Base-by-base conservation (phyloP, 1,284 basidiomycete species). In the Puccinia novopanici region DNA sequence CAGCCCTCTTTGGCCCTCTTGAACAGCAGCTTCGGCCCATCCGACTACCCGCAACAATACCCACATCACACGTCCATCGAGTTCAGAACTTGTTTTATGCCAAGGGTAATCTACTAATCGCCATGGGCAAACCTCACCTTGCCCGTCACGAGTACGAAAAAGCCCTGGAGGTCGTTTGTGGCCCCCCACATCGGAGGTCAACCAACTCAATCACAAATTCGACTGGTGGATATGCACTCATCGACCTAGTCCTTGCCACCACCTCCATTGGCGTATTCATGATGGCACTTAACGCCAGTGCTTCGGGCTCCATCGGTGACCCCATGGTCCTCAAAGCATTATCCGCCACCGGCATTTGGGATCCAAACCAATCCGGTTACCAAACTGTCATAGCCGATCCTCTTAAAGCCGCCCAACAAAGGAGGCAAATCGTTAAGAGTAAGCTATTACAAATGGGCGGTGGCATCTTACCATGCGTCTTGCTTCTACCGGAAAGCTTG, bases 401-500 rank as follows among this genome's bases (percentile, higher is more conserved):
- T 45, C 83, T 88, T 34, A 84, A 84, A 70, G 84, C 84, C 59
- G 87, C 88, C 24, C 84, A 86, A 42, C 77, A 83, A n/a, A 84
- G 87, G 40, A 85, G 86, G 5, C 84, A 86, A 54, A 83, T 82
- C 17, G 83, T 88, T 57, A 83, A 85, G 80, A 82, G 80, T 30
- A 82, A 84, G 3, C 81, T 88, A 6, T 80, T 87, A 40, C 83
- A 85, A 50, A 84, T 85, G 68, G 84, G 84, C 42, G 86, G 85
- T 17, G 86, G 87, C 13, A 83, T 87, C 54, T 83, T 89, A 3
- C 89, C 89, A 24, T 86, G 85, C 61, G 83, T 89, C 30, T 84
- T 89, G 27, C 82, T 90, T 61, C 84, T 87, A 34, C 89, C 89
- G 0, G 86, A 88, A 50, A 87, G 88, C 82, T 84, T 87, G 61